A percentile compares a stretch with the other conserved stretches of the same genome.
Conservation (phyloP, 2,329 filamentous ascomycete species). For the Pseudogymnoascus sp. region DNA sequence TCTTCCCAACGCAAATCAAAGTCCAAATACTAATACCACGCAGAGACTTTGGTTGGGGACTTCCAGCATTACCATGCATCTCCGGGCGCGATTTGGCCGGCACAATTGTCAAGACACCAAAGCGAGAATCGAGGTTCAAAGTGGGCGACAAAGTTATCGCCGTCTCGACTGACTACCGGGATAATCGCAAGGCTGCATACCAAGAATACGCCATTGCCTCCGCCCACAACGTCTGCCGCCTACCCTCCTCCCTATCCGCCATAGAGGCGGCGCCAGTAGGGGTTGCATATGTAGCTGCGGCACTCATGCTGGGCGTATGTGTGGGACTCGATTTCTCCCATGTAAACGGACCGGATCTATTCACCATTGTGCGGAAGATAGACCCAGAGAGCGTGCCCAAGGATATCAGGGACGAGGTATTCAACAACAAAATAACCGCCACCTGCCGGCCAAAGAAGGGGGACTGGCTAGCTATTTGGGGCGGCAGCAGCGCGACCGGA, state of each 20-base stretch:
- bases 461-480: constrained; percentile 70
- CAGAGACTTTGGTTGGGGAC: constrained; percentile 27
- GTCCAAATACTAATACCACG: constrained; percentile 53
- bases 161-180: constrained; percentile 28
- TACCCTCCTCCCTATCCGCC: constrained; percentile 19
- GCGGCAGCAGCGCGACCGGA: constrained; percentile 61
- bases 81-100: constrained; percentile 53
- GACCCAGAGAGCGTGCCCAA: constrained; percentile 42
- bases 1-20: constrained; percentile 55
- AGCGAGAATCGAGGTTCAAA: constrained; percentile 40
- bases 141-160: constrained; percentile 41
- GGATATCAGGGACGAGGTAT: constrained; percentile 57
- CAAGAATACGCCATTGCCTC: constrained; percentile 45
- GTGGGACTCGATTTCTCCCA: constrained; percentile 57
- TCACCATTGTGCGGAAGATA: constrained; percentile 41
- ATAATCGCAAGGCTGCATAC: constrained; percentile 26
- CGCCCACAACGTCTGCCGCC: constrained; percentile 25
- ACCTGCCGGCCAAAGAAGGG: constrained; percentile 49
- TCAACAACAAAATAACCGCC: constrained; percentile 41
- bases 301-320: constrained; percentile 59
- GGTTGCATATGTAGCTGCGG: constrained; percentile 49
- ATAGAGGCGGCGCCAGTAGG: constrained; percentile 24
- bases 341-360: constrained; percentile 49
- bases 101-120: constrained; percentile 45
- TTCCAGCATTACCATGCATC: constrained; percentile 26